A percentile compares a stretch with the other conserved stretches of the same genome.
These are phyloP conservation scores for Cladophialophora immunda DNA, from an alignment of 2,329 filamentous ascomycete species.

Conservation along the genomic window DNA sequence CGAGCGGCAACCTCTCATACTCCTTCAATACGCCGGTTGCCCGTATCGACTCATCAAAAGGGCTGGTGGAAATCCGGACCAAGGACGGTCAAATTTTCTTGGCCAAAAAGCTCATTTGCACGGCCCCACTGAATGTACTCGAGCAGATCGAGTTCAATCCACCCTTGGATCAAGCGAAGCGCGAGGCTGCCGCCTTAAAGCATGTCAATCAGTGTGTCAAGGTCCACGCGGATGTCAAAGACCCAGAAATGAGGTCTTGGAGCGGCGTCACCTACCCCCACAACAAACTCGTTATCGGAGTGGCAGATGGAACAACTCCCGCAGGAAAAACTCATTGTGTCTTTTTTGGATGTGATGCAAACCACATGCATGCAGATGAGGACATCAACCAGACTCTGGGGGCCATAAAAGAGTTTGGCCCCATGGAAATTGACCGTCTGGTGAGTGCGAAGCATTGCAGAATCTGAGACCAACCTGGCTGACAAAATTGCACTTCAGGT, in stretches of 20 bases:
- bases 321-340: constrained; percentile 60
- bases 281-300: constrained; percentile 54
- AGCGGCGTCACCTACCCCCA: constrained; percentile 55
- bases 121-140: constrained; percentile 58
- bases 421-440: constrained; percentile 42
- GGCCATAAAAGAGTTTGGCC: constrained; percentile 48
- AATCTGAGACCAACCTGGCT: not conserved
- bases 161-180: constrained; percentile 48
- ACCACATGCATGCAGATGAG: constrained; percentile 57
- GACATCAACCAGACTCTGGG: constrained; percentile 48
- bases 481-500: constrained; percentile 41
- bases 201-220: constrained; percentile 59
- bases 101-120: constrained; percentile 50
- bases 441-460: constrained; percentile 25
- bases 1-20: constrained; percentile 52
- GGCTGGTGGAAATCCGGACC: constrained; percentile 47
- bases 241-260: constrained; percentile 54
- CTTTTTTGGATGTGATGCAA: constrained; percentile 54
- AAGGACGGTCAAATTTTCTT: constrained; percentile 45
- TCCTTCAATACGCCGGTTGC: constrained; percentile 52
- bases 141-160: constrained; percentile 53
- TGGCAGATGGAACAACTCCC: constrained; percentile 57
- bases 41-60: constrained; percentile 43
- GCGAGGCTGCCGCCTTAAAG: constrained; percentile 48
- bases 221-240: constrained; percentile 56